These are phyloP conservation scores for Malus sieversii DNA, from an alignment of 306 rosid genomes.

Conservation along the genomic window DNA sequence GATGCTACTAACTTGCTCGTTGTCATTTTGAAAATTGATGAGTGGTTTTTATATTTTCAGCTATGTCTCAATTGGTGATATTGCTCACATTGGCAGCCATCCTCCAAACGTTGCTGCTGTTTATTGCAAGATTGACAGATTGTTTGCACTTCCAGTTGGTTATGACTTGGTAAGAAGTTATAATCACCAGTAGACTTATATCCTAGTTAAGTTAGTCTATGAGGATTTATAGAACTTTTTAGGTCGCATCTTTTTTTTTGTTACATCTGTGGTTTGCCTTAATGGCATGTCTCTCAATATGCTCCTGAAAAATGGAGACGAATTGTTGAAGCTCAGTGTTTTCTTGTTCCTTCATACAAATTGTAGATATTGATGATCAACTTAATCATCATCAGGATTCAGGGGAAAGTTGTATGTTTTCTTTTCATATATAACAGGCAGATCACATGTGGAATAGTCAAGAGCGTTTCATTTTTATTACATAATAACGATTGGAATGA, in stretches of 20 bases:
- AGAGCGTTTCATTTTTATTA: not conserved
- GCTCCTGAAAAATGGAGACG: not conserved
- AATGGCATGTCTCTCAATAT: not conserved
- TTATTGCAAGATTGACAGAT: conserved; percentile 60
- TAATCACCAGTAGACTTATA: not conserved
- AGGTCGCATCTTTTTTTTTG: not conserved
- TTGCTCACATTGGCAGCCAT: conserved; percentile 80
- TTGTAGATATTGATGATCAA: not conserved
- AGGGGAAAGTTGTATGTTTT: not conserved
- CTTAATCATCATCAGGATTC: not conserved
- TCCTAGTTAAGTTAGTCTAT: not conserved
- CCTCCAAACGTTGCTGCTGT: conserved; percentile 96
- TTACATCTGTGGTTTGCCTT: not conserved
- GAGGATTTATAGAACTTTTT: not conserved
- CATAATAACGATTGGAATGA: not conserved
- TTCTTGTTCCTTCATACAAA: not conserved
- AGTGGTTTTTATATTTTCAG: conserved; percentile 26
- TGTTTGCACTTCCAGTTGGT: conserved; percentile 69
- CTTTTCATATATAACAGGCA: not conserved
- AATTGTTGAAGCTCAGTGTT: not conserved
- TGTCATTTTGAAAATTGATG: not conserved
- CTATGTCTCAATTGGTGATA: conserved; percentile 70
- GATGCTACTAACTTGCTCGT: not conserved
- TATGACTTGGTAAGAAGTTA: conserved; percentile 78
- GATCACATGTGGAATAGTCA: not conserved